phyloP scores from a whole-genome alignment of 225 moss, liverwort and hornwort species.

The Pseudoscleropodium purum region DNA sequence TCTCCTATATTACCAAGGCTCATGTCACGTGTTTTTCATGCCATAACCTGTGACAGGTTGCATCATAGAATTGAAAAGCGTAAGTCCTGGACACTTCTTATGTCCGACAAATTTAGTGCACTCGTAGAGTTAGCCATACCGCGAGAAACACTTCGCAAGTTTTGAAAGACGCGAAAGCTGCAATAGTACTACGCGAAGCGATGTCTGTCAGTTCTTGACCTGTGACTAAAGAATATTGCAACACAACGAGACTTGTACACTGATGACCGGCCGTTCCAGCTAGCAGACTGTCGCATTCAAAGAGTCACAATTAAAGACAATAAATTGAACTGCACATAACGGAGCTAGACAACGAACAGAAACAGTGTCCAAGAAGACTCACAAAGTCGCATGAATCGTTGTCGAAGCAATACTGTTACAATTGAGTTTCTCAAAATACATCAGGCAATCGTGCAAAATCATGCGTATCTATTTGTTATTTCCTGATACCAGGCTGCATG shows the following conservation, averaged over 20 bases:
- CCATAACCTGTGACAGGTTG: too few species aligned
- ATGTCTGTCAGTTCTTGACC: not conserved
- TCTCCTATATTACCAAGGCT: not conserved
- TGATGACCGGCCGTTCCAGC: not conserved
- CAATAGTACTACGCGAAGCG: too few species aligned
- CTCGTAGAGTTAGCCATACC: too few species aligned
- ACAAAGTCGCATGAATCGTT: not conserved
- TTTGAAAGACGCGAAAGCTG: too few species aligned
- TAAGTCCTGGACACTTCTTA: accelerated
- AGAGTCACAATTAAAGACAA: too few species aligned
- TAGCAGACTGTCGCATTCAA: too few species aligned
- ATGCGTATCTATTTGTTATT: not conserved
- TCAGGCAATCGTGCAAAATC: not conserved
- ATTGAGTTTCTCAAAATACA: not conserved
- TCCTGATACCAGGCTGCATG: constrained; percentile 5
- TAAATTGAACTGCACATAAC: too few species aligned
- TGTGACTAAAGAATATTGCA: not conserved
- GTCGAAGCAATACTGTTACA: constrained; percentile 13
- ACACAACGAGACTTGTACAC: too few species aligned
- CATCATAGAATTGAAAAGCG: not conserved
- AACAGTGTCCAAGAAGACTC: too few species aligned
- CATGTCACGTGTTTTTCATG: not conserved
- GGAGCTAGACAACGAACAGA: too few species aligned
- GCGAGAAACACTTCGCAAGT: not conserved
- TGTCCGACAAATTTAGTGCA: not conserved